Base-by-base conservation (phyloP, 2,329 filamentous ascomycete genomes). In the Colletotrichum plurivorum region DNA sequence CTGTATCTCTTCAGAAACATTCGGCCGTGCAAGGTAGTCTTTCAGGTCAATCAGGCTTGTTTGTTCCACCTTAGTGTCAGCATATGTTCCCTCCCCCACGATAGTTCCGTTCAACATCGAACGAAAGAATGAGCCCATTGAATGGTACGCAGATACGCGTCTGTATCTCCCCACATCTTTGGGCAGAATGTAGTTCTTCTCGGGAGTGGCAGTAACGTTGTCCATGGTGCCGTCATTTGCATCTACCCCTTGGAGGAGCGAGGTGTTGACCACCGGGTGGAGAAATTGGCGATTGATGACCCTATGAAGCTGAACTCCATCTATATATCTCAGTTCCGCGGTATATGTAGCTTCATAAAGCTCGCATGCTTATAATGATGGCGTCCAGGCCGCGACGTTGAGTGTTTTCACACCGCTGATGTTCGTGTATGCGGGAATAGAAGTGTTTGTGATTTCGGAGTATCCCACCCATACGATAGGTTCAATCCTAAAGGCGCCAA, bases 1-100 rank as follows among this genome's bases (percentile, higher is more conserved):
- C 48, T 76, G 73, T 25, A 81, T 64, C 5, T 63, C 54, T 0
- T 61, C 20, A 9, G 52, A 53, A 2, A 81, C 60, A 49, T 79
- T 67, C 1, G 66, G 25, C 6, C 68, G 71, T 10, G 74, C 69
- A 48, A 77, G 73, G 43, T 71, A 76, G 8, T 75, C 73, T 16
- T 58, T 74, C 25, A 58, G 74, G 55, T 79, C 75, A 10, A 84
- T 74, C 3, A 85, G 75, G n/a, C 78, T 77, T 5, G 83, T 84
- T 57, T 80, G 80, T 4, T 79, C 75, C 9, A 80, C 76, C 7
- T 78, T 74, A 1, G 77, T 76, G 49, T 71, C 70, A n/a, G 68
- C 73, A 4, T 77, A 71, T 6, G 71, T 70, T 39, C 66, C 73
- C 16, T 67, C 62, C 8, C 71, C 58, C n/a, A 73, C 65, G 43